phyloP scores from a whole-genome alignment of 2,329 filamentous ascomycete species.

The Xylariaceae sp. region DNA sequence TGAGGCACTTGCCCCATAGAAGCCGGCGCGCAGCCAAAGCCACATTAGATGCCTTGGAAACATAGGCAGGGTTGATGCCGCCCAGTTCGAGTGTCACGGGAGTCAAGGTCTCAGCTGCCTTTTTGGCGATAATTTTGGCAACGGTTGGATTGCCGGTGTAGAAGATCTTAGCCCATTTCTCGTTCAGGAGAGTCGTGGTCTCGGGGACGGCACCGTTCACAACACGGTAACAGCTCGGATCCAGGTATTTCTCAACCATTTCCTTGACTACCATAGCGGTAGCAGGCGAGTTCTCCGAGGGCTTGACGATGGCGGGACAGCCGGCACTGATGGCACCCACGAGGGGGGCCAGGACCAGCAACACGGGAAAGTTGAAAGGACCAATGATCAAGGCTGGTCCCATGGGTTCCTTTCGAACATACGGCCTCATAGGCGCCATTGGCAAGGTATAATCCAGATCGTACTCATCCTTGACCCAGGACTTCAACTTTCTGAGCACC shows the following conservation, averaged over 20 bases:
- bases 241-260: conserved; percentile 70
- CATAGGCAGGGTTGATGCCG: conserved; percentile 84
- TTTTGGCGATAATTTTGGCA: conserved; percentile 82
- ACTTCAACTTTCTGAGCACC: conserved; percentile 69
- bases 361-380: conserved; percentile 89
- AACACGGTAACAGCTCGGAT: conserved; percentile 68
- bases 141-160: conserved; percentile 80
- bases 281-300: conserved; percentile 73
- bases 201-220: conserved; percentile 79
- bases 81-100: conserved; percentile 87
- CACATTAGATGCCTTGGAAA: conserved; percentile 78
- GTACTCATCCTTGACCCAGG: conserved; percentile 78
- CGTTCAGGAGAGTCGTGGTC: conserved; percentile 73
- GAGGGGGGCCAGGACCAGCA: conserved; percentile 70
- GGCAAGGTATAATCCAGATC: conserved; percentile 68
- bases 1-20: conserved; percentile 81
- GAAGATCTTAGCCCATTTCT: conserved; percentile 97
- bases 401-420: conserved; percentile 80
- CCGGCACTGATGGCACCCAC: conserved; percentile 89
- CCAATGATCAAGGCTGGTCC: conserved; percentile 81
- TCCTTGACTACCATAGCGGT: conserved; percentile 75
- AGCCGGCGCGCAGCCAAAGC: conserved; percentile 76
- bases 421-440: conserved; percentile 65
- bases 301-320: conserved; percentile 86
- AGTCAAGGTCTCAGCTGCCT: conserved; percentile 82